These are phyloP conservation scores for Parafenestella ontariensis DNA, from an alignment of 2,329 filamentous ascomycete species.

Conservation along the genomic window DNA sequence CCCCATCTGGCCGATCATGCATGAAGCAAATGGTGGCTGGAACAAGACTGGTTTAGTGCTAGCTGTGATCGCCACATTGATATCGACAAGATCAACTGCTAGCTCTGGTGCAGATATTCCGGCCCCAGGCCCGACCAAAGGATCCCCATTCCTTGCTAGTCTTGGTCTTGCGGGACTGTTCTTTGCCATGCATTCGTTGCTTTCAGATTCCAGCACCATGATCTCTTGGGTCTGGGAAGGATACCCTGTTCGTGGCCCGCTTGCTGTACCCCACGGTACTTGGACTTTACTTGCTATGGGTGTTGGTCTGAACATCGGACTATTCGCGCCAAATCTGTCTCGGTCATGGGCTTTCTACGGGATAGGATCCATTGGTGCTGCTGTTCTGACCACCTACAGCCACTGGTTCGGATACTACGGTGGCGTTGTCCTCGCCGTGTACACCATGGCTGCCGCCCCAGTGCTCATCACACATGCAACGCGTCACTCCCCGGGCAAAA, in stretches of 20 bases:
- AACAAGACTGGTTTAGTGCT: conserved; percentile 83
- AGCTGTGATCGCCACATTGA: conserved; percentile 75
- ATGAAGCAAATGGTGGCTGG: conserved; percentile 87
- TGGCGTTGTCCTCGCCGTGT: conserved; percentile 75
- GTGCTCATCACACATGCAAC: conserved; percentile 78
- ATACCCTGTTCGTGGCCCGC: conserved; percentile 86
- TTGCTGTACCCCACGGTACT: conserved; percentile 88
- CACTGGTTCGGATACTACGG: conserved; percentile 94
- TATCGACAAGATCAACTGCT: conserved; percentile 72
- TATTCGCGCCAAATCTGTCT: conserved; percentile 73
- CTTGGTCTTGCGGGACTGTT: conserved; percentile 83
- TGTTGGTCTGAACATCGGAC: conserved; percentile 75
- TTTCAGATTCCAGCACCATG: conserved; percentile 98
- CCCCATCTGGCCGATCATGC: conserved; percentile 94
- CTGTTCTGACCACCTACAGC: conserved; percentile 74
- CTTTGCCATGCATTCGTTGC: conserved; percentile 88
- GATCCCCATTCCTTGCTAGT: conserved; percentile 74
- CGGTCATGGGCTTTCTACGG: conserved; percentile 82
- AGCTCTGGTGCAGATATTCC: conserved; percentile 56
- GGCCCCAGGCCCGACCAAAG: conserved; percentile 64
- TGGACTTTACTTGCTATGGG: conserved; percentile 89
- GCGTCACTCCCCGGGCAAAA: conserved; percentile 75
- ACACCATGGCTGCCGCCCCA: conserved; percentile 80
- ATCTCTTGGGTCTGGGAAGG: conserved; percentile 99
- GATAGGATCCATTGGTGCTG: conserved; percentile 78